Conservation (phyloP, 2,329 filamentous ascomycete genomes). For the Zasmidium angulare region DNA sequence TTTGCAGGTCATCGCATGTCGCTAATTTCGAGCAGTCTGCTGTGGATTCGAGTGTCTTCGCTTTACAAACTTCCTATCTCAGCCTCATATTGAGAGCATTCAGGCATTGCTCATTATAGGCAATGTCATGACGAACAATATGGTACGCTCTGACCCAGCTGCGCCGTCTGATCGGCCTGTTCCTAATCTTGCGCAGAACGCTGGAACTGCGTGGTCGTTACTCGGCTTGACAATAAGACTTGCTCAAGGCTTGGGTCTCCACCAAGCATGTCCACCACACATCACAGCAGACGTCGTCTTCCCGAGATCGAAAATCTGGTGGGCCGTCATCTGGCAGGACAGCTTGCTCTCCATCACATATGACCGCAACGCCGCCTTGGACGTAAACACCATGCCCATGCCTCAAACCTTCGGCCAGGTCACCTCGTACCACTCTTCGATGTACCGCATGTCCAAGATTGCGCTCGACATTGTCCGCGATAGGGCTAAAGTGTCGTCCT, state of each 20-base stretch:
- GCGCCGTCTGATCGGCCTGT: conserved; percentile 8
- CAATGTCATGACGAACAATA: conserved; percentile 47
- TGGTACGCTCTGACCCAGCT: conserved; percentile 23
- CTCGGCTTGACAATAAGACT: conserved; percentile 61
- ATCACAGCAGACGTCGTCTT: conserved; percentile 49
- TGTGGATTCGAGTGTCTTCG: conserved; percentile 65
- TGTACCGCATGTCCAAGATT: conserved; percentile 57
- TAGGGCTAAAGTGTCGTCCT: conserved; percentile 53
- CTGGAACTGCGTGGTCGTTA: conserved; percentile 62
- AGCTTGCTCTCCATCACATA: conserved; percentile 64
- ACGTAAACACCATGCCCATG: conserved; percentile 46
- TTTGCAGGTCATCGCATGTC: background rate
- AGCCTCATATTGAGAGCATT: conserved; percentile 61
- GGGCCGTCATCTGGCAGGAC: conserved; percentile 66
- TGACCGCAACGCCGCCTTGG: conserved; percentile 58
- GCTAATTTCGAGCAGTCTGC: conserved; percentile 50
- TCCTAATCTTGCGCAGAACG: conserved; percentile 49
- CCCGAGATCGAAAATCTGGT: conserved; percentile 44
- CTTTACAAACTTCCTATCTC: conserved; percentile 63
- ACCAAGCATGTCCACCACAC: conserved; percentile 57
- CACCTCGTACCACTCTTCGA: conserved; percentile 58
- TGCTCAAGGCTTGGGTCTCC: conserved; percentile 60
- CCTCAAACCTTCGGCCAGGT: conserved; percentile 42
- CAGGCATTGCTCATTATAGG: conserved; percentile 63
- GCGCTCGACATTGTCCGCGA: conserved; percentile 62